phyloP scores from a whole-genome alignment of 2,329 filamentous ascomycete genomes.

The Colletotrichum karsti region DNA sequence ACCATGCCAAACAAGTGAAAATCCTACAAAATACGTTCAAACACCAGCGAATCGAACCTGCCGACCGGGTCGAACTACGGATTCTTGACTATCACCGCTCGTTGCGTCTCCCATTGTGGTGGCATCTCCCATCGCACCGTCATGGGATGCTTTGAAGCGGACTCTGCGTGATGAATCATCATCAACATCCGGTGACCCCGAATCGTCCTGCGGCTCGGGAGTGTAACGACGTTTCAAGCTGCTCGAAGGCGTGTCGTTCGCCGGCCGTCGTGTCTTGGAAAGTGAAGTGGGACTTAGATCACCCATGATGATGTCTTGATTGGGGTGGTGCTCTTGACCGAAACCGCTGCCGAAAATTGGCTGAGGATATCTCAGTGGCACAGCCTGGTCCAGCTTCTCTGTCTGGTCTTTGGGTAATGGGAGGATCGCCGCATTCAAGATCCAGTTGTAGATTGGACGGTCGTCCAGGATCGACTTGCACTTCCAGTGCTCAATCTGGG shows the following conservation, averaged over 20 bases:
- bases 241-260: neutral
- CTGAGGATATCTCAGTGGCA: constrained; percentile 52
- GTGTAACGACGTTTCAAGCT: constrained; percentile 35
- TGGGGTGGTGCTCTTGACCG: constrained; percentile 50
- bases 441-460: constrained; percentile 66
- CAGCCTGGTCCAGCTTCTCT: constrained; percentile 57
- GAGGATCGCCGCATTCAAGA: constrained; percentile 59
- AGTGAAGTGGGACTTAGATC: constrained; percentile 22
- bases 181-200: neutral
- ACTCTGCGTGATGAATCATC: constrained; percentile 41
- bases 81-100: neutral
- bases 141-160: constrained; percentile 34
- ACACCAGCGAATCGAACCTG: no score
- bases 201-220: constrained; percentile 24
- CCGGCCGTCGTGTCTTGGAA: neutral
- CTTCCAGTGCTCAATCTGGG: constrained; percentile 66
- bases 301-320: constrained; percentile 52
- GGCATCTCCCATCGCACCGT: neutral
- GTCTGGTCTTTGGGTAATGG: constrained; percentile 36
- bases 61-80: neutral
- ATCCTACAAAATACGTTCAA: no score
- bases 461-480: constrained; percentile 68
- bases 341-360: constrained; percentile 61
- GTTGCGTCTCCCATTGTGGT: neutral
- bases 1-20: neutral